Evolutionary conservation across 176 grass and related monocot species (phyloP), one percentile per base, ranked within the genome.

Genomic region (Typha latifolia): DNA sequence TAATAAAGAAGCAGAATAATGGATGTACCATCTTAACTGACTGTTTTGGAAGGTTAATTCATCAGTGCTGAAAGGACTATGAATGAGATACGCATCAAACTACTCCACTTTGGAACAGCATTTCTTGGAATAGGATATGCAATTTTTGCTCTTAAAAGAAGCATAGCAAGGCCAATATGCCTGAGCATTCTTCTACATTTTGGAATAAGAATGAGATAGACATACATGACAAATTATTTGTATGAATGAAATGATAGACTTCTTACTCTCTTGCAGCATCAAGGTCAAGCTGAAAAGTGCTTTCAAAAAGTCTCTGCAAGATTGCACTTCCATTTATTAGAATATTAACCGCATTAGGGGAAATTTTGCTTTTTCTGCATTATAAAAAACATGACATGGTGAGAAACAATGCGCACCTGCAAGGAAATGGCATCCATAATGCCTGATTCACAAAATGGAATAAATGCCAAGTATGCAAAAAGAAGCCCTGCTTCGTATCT

Each of bases 401-500:
- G 4, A 59, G 73, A 18, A 37, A 64, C 27, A 0, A 24, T 7
- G 64, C 62, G 74, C 69, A 94, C 90, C 81, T 88, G 84, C 90
- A 94, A 76, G 11, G 85, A 89, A 51, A 94, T 85, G 62, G 69
- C 79, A 78, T 94, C 85, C 63, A 86, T 83, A 65, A 82, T 72
- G 47, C 88, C 85, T 53, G 82, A 55, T 84, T 96, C 63, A 12
- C 88, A 96, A 73, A 96, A 96, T 4, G 92, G 92, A 75, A 96
- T 67, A 86, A 96, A 96, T 14, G 85, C 66, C 77, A 96, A 84
- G 84, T 89, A 96, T 50, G 88, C 92, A 84, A 96, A 67, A 72
- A 96, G 88, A 61, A 96, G 76, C 69, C 92, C 88, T 34, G 92
- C 92, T 80, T 75, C 88, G 61, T 96, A 96, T 82, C 92, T 96